Conservation (phyloP, 2,329 filamentous ascomycete genomes). For the Aspergillus thermomutatus region DNA sequence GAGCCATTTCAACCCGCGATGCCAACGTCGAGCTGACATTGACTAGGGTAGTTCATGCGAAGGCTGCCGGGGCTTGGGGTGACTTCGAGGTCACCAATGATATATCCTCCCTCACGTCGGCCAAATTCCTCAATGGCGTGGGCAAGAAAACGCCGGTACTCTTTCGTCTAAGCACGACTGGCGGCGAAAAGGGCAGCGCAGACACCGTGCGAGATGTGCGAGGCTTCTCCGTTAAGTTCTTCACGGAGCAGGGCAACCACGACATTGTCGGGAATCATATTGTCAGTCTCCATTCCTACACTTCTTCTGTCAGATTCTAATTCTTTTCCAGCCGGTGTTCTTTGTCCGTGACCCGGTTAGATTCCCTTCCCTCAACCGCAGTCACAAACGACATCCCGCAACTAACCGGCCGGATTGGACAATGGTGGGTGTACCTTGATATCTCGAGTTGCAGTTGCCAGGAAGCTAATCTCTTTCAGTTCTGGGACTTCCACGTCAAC, state of each 20-base stretch:
- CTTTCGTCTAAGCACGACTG: conserved; percentile 48
- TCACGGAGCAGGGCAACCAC: conserved; percentile 50
- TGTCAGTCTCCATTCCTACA: conserved; percentile 8
- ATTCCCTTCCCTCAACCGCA: conserved; percentile 48
- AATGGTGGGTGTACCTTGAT: conserved; percentile 35
- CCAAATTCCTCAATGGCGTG: conserved; percentile 52
- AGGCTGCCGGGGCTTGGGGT: conserved; percentile 56
- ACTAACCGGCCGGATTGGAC: conserved; percentile 64
- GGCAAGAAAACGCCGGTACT: conserved; percentile 55
- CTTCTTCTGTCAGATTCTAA: background rate
- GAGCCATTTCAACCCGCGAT: background rate
- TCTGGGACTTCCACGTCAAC: conserved; percentile 59
- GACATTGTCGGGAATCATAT: conserved; percentile 24
- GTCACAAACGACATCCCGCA: conserved; percentile 64
- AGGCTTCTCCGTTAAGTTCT: conserved; percentile 52
- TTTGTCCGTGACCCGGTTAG: conserved; percentile 45
- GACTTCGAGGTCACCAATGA: conserved; percentile 62
- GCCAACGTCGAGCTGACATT: background rate
- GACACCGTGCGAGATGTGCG: conserved; percentile 50
- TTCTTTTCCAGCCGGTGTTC: conserved; percentile 35
- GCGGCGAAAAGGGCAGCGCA: conserved; percentile 45
- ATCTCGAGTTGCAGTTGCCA: background rate
- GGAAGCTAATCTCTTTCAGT: conserved; percentile 31
- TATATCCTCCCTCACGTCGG: conserved; percentile 54
- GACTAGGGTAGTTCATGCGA: conserved; percentile 55